Percentiles rank a stretch among this genome's conserved stretches.
Conservation (phyloP, 1,139 yeast species). For the Zhuliangozyma blackwelliae region DNA sequence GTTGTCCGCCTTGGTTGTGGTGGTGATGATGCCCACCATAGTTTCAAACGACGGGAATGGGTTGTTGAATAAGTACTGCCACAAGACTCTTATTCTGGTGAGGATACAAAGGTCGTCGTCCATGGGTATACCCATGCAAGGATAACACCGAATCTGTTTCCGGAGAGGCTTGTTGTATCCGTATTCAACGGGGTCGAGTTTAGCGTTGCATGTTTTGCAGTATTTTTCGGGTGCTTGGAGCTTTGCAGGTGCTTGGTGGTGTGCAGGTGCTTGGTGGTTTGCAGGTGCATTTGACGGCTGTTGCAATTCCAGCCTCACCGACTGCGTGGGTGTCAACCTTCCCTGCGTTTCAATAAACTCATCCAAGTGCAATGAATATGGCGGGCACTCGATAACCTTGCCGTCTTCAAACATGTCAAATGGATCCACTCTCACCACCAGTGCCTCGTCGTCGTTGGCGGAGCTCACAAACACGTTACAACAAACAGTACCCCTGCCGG, state of each 20-base stretch:
- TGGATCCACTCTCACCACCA: slow-evolving; percentile 10
- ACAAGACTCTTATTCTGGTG: slow-evolving; percentile 16
- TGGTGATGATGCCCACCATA: slow-evolving; percentile 8
- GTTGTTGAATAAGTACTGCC: slow-evolving; percentile 11
- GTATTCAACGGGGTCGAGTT: slow-evolving; percentile 14
- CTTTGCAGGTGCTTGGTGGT: too few species aligned
- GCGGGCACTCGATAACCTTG: slow-evolving; percentile 4
- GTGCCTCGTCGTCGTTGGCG: not conserved
- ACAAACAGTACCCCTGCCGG: slow-evolving; percentile 6
- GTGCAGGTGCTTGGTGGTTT: too few species aligned
- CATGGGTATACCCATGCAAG: slow-evolving; percentile 10
- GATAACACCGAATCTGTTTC: slow-evolving; percentile 10
- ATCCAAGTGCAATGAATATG: slow-evolving; percentile 9
- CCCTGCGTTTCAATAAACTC: slow-evolving; percentile 6
- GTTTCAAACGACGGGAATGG: slow-evolving; percentile 13
- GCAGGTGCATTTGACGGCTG: too few species aligned
- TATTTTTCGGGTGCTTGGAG: too few species aligned
- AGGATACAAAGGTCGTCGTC: slow-evolving; percentile 10
- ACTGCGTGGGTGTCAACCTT: not conserved
- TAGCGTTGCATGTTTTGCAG: slow-evolving; percentile 11
- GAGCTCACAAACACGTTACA: slow-evolving; percentile 6
- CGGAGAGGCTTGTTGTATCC: slow-evolving; percentile 10
- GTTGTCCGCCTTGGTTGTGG: not conserved
- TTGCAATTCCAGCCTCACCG: too few species aligned
- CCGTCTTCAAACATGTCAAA: slow-evolving; percentile 8